phyloP scores from a whole-genome alignment of 2,329 filamentous ascomycete species.

The Penicillium sp. region DNA sequence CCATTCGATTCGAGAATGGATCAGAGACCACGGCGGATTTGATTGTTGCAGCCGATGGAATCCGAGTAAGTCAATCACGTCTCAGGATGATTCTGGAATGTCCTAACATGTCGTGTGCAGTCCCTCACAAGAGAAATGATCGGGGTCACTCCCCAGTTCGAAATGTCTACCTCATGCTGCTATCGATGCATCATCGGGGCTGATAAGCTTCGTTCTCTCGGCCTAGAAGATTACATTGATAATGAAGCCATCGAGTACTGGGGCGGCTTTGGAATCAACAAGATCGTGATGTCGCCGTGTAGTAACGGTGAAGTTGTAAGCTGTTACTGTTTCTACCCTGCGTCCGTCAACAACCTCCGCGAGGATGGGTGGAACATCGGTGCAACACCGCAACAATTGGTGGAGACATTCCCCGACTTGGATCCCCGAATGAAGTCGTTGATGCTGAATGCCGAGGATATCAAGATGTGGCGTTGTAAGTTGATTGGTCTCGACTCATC shows the following conservation, averaged over 20 bases:
- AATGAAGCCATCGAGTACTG: conserved; percentile 37
- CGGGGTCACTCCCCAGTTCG: conserved; percentile 38
- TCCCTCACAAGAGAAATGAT: conserved; percentile 26
- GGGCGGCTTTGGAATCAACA: conserved; percentile 45
- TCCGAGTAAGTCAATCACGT: conserved; percentile 24
- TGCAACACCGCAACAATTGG: conserved; percentile 27
- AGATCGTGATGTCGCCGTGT: conserved; percentile 48
- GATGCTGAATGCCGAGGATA: conserved; percentile 31
- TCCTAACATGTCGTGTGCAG: conserved; percentile 8
- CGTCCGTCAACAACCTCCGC: conserved; percentile 25
- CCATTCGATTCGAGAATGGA: conserved; percentile 29
- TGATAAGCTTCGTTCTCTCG: conserved; percentile 29
- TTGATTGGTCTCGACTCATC: not conserved
- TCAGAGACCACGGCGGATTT: conserved; percentile 22
- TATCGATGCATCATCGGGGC: conserved; percentile 34
- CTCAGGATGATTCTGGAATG: not conserved
- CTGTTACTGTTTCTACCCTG: conserved; percentile 47
- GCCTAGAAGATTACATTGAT: conserved; percentile 39
- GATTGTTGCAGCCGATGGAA: conserved; percentile 33
- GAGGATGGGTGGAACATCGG: conserved; percentile 33
- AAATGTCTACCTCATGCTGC: conserved; percentile 44
- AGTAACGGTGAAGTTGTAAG: conserved; percentile 42
- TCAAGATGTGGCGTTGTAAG: conserved; percentile 34
- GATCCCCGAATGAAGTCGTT: conserved; percentile 28
- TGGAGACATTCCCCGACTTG: conserved; percentile 29